Base-by-base conservation (phyloP, 495 filamentous ascomycete genomes). In the Penicillium bovifimosum region DNA sequence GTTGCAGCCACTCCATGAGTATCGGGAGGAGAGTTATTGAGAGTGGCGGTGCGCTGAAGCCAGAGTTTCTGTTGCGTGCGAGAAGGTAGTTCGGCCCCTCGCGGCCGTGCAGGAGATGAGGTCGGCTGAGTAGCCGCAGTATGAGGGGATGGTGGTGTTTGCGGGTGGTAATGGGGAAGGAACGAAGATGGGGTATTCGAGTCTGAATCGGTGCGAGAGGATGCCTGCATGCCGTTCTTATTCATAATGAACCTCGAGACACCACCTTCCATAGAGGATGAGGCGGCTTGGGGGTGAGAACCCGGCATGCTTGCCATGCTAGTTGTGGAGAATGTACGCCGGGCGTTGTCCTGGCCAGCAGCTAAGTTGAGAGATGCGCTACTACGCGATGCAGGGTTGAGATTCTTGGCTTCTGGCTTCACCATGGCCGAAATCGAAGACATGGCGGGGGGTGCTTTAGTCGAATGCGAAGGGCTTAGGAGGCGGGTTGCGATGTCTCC, bases 21-120 rank as follows among this genome's bases (percentile, higher is more conserved):
- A 50, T 75, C 74, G 2, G 74, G 74, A n/a, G 74, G 72, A 10
- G 74, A 76, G 32, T 72, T 73, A 33, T 75, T 76, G 14, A 76
- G 50, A 26, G 74, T 63, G 38, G 74, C 74, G 3, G 74, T 76
- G 9, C 74, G 74, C 43, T 76, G 74, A 38, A 76, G 63, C 74
- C 74, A 76, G 0, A 76, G 67, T 53, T 76, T 76, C 58, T 75
- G 74, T 47, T 76, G 71, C 2, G 74, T 76, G 44, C 74, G 70
- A 9, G 74, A 76, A 13, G 61, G 69, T 11, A 69, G 63, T 27
- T 74, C 71, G 7, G 63, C 56, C 13, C 69, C 69, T 4, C 61
- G 64, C 17, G 62, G 68, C 1, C 68, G 67, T 8, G 72, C 61
- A n/a, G 68, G 67, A 31, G 72, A 71, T 1, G 69, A 53, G 24